These are phyloP conservation scores for Acacia melanoxylon DNA, from an alignment of 306 rosid genomes.

Conservation along the genomic window DNA sequence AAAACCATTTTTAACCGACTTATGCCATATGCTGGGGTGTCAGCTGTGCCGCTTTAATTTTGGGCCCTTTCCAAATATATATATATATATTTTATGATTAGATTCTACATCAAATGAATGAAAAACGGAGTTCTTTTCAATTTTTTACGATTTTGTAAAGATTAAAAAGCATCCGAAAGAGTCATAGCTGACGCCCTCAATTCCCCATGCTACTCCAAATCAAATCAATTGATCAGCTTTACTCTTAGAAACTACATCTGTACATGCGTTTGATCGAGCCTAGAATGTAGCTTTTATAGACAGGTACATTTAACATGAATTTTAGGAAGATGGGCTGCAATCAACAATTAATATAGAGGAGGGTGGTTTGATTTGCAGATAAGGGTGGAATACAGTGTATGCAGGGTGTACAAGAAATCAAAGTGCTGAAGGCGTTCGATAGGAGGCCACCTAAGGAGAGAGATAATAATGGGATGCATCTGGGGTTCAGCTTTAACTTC, in stretches of 20 bases:
- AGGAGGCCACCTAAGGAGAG: slow-evolving; percentile 55
- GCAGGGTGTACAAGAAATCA: slow-evolving; percentile 83
- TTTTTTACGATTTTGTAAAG: too few species aligned
- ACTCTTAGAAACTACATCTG: background rate
- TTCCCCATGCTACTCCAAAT: background rate
- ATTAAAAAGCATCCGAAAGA: too few species aligned
- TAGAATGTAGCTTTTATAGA: background rate
- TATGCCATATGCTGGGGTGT: too few species aligned
- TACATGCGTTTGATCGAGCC: background rate
- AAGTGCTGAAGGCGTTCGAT: slow-evolving; percentile 81
- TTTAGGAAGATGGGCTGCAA: background rate
- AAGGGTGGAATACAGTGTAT: too few species aligned
- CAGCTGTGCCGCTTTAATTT: too few species aligned
- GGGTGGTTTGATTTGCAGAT: slow-evolving; percentile 44
- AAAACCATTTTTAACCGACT: background rate
- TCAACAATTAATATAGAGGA: background rate
- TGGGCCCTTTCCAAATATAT: too few species aligned
- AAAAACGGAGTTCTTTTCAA: too few species aligned
- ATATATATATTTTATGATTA: too few species aligned
- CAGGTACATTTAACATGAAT: background rate
- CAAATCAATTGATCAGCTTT: background rate
- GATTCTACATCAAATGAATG: too few species aligned
- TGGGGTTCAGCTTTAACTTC: slow-evolving; percentile 20
- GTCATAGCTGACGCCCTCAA: too few species aligned
- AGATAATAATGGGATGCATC: background rate